phyloP scores from a whole-genome alignment of 352 stramenopile genomes.

The Pythium brachiatum region DNA sequence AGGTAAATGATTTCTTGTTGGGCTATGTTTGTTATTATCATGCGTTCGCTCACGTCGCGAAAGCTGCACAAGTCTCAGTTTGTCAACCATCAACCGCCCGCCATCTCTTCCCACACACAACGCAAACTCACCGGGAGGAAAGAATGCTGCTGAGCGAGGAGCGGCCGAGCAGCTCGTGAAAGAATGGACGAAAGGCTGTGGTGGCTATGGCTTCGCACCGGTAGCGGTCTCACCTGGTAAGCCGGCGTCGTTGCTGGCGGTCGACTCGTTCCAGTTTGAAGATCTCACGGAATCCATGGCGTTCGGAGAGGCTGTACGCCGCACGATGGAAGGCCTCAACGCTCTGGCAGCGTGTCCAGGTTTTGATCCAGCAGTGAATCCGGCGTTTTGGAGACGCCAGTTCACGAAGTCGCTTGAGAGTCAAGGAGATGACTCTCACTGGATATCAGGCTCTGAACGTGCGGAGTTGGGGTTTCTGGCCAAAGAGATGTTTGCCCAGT shows the following conservation, averaged over 20 bases:
- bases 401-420: background rate
- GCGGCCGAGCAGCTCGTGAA: background rate
- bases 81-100: too few relatives aligned
- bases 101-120: too few relatives aligned
- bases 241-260: background rate
- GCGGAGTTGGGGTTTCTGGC: background rate
- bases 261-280: background rate
- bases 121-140: too few relatives aligned
- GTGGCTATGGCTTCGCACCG: constrained; percentile 1
- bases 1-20: too few relatives aligned
- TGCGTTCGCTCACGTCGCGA: too few relatives aligned
- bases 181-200: background rate
- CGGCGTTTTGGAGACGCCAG: background rate
- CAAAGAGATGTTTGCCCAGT: background rate
- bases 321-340: background rate
- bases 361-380: background rate
- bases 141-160: background rate
- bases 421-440: background rate
- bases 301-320: too few relatives aligned
- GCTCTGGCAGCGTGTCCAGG: background rate
- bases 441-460: background rate
- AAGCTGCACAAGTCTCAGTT: too few relatives aligned
- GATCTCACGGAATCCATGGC: too few relatives aligned
- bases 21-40: too few relatives aligned
- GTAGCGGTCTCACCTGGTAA: background rate